Base-by-base conservation (phyloP, 495 filamentous ascomycete species). In the Schizothecium vesticola region DNA sequence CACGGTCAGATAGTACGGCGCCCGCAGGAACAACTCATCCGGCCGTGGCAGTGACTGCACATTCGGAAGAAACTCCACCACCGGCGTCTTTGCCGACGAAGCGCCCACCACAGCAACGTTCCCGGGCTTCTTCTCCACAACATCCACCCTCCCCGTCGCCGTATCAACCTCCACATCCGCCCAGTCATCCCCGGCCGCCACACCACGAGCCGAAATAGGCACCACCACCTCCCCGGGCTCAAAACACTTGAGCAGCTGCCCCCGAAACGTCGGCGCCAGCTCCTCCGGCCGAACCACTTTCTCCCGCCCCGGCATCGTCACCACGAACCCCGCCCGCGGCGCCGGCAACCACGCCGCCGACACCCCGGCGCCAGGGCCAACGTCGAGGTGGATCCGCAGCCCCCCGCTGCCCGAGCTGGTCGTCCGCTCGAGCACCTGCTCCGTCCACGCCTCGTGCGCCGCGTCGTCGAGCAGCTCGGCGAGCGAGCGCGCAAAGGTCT, bases 1-100 rank as follows among this genome's bases (percentile, higher is more conserved):
- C 3, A 82, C 65, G 12, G 67, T 70, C 23, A 83, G 77, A 60
- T 81, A 71, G 57, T 82, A 83, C 10, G 81, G 80, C 6, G 80
- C 77, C 12, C 66, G 72, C 11, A 76, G 70, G 31, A 82, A 72
- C 8, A 81, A 68, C 58, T 80, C 73, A 31, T 80, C 76, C 3
- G 79, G 79, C 6, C 76, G 64, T 9, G 77, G 75, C 1, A 82
- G 69, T 0, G 71, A 70, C 0, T 26, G 70, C 22, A 76, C 67
- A 26, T 67, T 70, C 3, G 80, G 80, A 19, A 83, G 67, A 61
- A 72, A 66, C 24, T 76, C 72, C 60, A 70, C 66, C 16, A 56
- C 64, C 56, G 60, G 57, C 1, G 64, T 13, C 31, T 22, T 67
- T 12, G 51, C 3, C 21, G 73, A 16, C 24, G 68, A 33, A 19